Conservation (phyloP, 306 rosid species). For the Glycyrrhiza uralensis region DNA sequence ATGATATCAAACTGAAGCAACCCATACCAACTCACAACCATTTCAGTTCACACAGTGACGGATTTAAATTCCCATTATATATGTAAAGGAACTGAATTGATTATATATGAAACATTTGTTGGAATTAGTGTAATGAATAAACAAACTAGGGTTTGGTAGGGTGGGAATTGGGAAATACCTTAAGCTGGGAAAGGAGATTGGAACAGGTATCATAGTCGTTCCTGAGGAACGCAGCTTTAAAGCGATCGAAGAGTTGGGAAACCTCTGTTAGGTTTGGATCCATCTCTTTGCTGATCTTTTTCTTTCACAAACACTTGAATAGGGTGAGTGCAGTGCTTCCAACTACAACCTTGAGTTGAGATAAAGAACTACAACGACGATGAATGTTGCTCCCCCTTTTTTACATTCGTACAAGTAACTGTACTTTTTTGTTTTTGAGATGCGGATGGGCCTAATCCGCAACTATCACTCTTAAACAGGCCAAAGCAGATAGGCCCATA, state of each 20-base stretch:
- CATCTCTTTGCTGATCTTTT: slow-evolving; percentile 38
- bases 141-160: slow-evolving; percentile 43
- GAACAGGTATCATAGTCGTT: slow-evolving; percentile 51
- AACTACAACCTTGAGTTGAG: neutral
- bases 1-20: neutral
- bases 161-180: slow-evolving; percentile 41
- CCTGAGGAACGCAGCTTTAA: slow-evolving; percentile 65
- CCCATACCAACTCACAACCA: neutral
- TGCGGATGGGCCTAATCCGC: too few species aligned
- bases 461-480: too few species aligned
- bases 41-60: neutral
- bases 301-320: neutral
- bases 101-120: neutral
- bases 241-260: slow-evolving; percentile 73
- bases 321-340: neutral
- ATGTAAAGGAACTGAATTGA: neutral
- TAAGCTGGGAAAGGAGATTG: slow-evolving; percentile 66
- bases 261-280: slow-evolving; percentile 79
- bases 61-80: neutral
- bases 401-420: too few species aligned
- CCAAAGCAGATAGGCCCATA: too few species aligned
- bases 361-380: neutral
- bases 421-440: too few species aligned
- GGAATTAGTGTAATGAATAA: neutral
- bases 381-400: too few species aligned